Base-by-base conservation (phyloP, 169 alveolate species). In the Plasmodium relictum region DNA sequence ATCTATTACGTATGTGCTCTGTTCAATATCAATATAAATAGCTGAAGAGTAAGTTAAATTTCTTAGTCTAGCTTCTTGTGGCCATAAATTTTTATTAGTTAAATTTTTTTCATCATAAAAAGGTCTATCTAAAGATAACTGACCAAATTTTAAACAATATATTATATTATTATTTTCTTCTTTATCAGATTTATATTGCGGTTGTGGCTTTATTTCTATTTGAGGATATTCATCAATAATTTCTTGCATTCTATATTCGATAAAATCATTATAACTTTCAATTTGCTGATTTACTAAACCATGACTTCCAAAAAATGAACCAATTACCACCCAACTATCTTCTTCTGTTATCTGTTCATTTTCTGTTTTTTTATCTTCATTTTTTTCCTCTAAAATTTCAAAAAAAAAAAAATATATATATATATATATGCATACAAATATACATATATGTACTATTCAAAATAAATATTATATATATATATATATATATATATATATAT, bases 251-350 rank as follows among this genome's bases (percentile, higher is more conserved):
- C 97, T 97, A 95, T 95, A 97, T 65, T 95, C 96, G 14, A 98
- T 95, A 87, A 98, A 98, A 85, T 98, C 98, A 91, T 98, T 97
- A 93, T 97, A 98, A 44, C 99, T 97, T 65, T 98, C 99, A 20
- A 98, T 94, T 94, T 98, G 99, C 90, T 98, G 99, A 39, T 98
- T 96, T 12, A 98, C 99, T 41, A 98, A 92, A 22, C 99, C 99
- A 41, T 94, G 96, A 50, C 94, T 92, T n/a, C 91, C 93, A 89
- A 94, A 94, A 88, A 94, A 94, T 0, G 96, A 92, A 1, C 96
- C 96, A 10, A 83, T 83, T 22, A 83, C 91, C 12, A 69, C 73
- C 91, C 91, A 83, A 20, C 91, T 83, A 62, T 83, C 91, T 20
- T 83, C 91, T 61, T 83, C 91, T 4, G 85, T 83, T 7, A 83